Percentiles rank a stretch among this genome's conserved stretches.
Conservation (phyloP, 2,329 filamentous ascomycete species). For the Pseudopithomyces chartarum region DNA sequence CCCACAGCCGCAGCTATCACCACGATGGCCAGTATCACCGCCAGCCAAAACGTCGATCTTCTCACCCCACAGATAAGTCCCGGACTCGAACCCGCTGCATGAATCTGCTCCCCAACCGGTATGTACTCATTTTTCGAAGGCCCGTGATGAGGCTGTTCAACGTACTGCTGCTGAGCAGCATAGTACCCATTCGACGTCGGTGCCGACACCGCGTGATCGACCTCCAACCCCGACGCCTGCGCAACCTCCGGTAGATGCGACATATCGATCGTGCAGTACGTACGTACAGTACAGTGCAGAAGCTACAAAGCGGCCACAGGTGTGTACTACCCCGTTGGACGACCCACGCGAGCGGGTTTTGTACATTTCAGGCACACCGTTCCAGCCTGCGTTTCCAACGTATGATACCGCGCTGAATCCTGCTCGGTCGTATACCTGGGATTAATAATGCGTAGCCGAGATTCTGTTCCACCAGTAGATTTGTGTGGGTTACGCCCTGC, state of each 20-base stretch:
- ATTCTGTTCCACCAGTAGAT: background rate
- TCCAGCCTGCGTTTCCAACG: background rate
- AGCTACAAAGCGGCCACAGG: background rate
- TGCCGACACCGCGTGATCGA: background rate
- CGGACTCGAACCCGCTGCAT: background rate
- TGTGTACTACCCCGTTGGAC: background rate
- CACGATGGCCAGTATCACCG: slow-evolving; percentile 1
- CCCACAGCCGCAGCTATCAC: slow-evolving; percentile 7
- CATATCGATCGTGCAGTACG: background rate
- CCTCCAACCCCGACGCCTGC: background rate
- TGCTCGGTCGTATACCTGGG: background rate
- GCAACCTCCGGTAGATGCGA: slow-evolving; percentile 1
- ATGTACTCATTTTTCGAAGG: background rate
- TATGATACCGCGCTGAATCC: background rate
- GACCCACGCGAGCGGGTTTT: background rate
- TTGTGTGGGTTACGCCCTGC: background rate
- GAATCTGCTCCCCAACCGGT: background rate
- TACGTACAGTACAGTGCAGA: background rate
- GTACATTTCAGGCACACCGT: background rate
- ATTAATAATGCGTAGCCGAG: background rate
- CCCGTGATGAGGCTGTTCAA: background rate
- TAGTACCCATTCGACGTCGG: background rate
- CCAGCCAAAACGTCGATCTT: slow-evolving; percentile 6
- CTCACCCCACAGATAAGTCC: background rate
- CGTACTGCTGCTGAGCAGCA: background rate